phyloP scores from a whole-genome alignment of 83 land plant genomes.

The Picea mariana region DNA sequence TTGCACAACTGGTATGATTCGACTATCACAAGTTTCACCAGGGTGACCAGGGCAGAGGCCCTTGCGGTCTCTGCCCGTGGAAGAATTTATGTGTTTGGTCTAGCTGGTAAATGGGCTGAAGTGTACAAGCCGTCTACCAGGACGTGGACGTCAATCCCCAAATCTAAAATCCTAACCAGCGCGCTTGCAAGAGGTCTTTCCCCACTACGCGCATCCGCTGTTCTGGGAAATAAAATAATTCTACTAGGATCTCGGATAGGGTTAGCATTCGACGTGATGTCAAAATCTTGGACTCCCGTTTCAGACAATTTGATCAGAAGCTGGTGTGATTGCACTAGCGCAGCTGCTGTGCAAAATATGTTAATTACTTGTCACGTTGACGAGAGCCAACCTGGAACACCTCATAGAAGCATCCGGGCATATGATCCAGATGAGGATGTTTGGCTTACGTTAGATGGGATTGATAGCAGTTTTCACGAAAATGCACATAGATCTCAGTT shows the following conservation, averaged over 20 bases:
- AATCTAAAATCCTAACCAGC: background rate
- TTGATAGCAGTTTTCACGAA: background rate
- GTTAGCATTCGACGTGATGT: background rate
- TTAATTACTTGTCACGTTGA: background rate
- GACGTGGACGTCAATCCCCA: background rate
- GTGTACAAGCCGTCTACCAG: background rate
- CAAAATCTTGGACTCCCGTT: background rate
- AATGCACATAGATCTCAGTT: background rate
- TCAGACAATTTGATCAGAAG: background rate
- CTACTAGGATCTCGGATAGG: background rate
- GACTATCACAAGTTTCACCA: background rate
- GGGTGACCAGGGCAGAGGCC: background rate
- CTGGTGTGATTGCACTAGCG: background rate
- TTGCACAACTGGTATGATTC: background rate
- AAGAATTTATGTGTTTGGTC: background rate
- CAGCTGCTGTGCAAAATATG: background rate
- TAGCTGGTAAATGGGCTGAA: background rate
- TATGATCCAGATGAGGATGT: background rate
- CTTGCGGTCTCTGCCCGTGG: background rate
- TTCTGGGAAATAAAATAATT: background rate
- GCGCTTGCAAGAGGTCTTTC: background rate
- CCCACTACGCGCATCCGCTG: background rate
- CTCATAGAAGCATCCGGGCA: background rate
- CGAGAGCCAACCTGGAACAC: background rate
- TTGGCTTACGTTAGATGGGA: background rate